Percentiles rank a stretch among this genome's conserved stretches.
These are phyloP conservation scores for Albugo laibachii DNA, from an alignment of 352 stramenopile species.

Conservation along the genomic window DNA sequence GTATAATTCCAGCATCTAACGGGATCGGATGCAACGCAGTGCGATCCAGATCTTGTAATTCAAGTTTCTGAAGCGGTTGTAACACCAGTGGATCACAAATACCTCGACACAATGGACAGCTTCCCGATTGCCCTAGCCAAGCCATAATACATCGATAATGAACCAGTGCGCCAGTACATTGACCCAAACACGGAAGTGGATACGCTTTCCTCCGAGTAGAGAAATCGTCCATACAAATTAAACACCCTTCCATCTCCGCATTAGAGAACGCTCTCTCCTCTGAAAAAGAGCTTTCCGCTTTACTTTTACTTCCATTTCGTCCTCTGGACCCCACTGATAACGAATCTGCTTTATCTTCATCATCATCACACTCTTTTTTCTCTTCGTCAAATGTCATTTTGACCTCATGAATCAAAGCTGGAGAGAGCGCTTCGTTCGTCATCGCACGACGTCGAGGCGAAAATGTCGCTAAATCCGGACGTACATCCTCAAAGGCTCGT, in stretches of 20 bases:
- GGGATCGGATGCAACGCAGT: conserved; percentile 56
- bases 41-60: conserved; percentile 62
- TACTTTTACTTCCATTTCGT: conserved; percentile 10
- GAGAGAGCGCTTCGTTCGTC: conserved; percentile 1
- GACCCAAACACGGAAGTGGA: conserved; percentile 54
- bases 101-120: conserved; percentile 62
- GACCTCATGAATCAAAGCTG: conserved; percentile 4
- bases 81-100: conserved; percentile 62
- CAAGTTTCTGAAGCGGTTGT: conserved; percentile 64
- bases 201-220: conserved; percentile 64
- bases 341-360: conserved; percentile 20
- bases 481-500: conserved; percentile 18
- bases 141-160: conserved; percentile 81
- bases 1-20: conserved; percentile 67
- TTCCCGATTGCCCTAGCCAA: conserved; percentile 67
- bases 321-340: conserved; percentile 6
- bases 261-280: not conserved
- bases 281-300: not conserved
- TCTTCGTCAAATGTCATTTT: conserved; percentile 12
- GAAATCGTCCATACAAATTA: conserved; percentile 84
- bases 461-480: conserved; percentile 22
- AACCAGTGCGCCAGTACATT: conserved; percentile 58
- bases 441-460: conserved; percentile 31
- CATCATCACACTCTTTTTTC: conserved; percentile 3
- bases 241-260: conserved; percentile 18